phyloP scores from a whole-genome alignment of 148 eudicot genomes.

The Euryodendron excelsum region DNA sequence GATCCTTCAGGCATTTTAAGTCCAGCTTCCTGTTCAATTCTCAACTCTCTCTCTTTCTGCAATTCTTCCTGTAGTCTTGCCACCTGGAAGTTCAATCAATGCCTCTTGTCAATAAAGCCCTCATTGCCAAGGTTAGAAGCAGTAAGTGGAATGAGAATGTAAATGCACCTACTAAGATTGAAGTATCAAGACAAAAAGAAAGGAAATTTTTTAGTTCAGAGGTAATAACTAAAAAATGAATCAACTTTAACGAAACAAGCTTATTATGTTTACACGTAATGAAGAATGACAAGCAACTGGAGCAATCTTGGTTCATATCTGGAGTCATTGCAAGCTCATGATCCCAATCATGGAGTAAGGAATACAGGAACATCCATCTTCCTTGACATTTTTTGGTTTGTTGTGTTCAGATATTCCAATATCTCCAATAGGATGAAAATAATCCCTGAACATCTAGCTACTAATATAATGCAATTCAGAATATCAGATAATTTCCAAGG shows the following conservation, averaged over 20 bases:
- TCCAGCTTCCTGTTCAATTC: conserved; percentile 58
- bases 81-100: conserved; percentile 48
- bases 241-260: neutral
- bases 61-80: conserved; percentile 63
- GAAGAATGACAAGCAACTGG: neutral
- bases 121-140: neutral
- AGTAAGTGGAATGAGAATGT: neutral
- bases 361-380: too few relatives aligned
- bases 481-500: too few relatives aligned
- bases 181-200: neutral
- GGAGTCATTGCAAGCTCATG: too few relatives aligned
- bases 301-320: too few relatives aligned
- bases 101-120: neutral
- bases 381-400: too few relatives aligned
- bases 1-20: conserved; percentile 33
- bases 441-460: too few relatives aligned
- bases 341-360: too few relatives aligned
- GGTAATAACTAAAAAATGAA: neutral
- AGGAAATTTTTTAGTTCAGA: neutral
- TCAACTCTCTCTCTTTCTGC: conserved; percentile 72
- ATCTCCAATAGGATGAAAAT: neutral
- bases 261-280: neutral
- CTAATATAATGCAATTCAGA: too few relatives aligned
- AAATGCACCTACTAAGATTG: conserved; percentile 3
- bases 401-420: neutral